These are phyloP conservation scores for Mycena galopus DNA, from an alignment of 768 basidiomycete species.

Conservation along the genomic window DNA sequence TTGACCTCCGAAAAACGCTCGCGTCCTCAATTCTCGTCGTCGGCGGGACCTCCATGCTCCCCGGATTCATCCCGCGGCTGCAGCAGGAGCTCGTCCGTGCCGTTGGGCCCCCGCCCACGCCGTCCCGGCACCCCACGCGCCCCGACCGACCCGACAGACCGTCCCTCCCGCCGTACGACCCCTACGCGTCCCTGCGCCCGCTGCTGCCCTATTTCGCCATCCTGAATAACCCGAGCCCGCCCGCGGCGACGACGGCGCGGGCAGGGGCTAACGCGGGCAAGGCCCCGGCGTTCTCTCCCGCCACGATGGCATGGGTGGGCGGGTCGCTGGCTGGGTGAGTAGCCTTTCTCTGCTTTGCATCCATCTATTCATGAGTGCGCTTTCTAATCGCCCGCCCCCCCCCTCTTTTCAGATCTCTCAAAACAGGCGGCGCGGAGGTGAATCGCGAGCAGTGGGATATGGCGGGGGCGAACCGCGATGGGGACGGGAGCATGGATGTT, in stretches of 20 bases:
- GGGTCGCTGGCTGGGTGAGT: constrained; percentile 93
- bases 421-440: constrained; percentile 88
- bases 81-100: constrained; percentile 80
- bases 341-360: constrained; percentile 46
- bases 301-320: constrained; percentile 91
- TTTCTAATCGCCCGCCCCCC: constrained; percentile 20
- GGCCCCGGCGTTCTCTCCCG: constrained; percentile 89
- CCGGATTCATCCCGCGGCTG: constrained; percentile 93
- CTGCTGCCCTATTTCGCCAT: constrained; percentile 83
- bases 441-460: constrained; percentile 91
- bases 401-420: constrained; percentile 70
- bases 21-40: constrained; percentile 87
- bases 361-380: neutral
- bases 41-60: constrained; percentile 93
- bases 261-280: constrained; percentile 78
- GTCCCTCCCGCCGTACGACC: constrained; percentile 72
- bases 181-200: constrained; percentile 79
- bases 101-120: constrained; percentile 57
- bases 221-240: constrained; percentile 85
- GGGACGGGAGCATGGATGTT: constrained; percentile 55
- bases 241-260: constrained; percentile 60
- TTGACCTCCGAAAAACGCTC: constrained; percentile 90
- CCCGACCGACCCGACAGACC: constrained; percentile 47
- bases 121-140: constrained; percentile 51
- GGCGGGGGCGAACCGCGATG: constrained; percentile 61